Conservation (phyloP, 495 filamentous ascomycete species). For the Tuber umbilicatum region DNA sequence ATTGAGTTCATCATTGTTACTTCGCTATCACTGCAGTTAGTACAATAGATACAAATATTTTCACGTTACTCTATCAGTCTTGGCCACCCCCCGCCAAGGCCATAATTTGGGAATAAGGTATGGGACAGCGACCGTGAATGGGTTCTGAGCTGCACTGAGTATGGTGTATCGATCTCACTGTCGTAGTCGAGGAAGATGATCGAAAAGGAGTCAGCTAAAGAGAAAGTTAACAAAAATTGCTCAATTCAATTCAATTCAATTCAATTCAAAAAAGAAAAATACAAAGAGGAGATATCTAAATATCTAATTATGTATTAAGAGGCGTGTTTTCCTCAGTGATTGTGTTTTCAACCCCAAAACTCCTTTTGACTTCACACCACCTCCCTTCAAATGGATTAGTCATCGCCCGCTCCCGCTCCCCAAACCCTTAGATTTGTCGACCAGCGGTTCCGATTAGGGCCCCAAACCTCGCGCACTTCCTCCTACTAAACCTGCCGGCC, state of each 20-base stretch:
- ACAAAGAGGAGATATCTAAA: background rate
- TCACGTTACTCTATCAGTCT: too few species aligned
- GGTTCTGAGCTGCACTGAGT: too few species aligned
- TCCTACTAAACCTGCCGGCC: slow-evolving; percentile 13
- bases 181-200: background rate
- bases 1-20: too few species aligned
- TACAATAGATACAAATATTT: too few species aligned
- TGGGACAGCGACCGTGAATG: too few species aligned
- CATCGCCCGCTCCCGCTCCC: background rate
- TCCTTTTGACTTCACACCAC: background rate
- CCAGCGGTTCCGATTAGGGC: background rate
- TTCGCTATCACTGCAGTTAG: too few species aligned
- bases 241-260: too few species aligned
- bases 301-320: background rate
- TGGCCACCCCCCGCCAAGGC: too few species aligned
- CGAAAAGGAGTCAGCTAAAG: background rate
- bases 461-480: slow-evolving; percentile 6
- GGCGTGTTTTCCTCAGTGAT: background rate
- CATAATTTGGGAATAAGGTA: too few species aligned
- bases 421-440: background rate
- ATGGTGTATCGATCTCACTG: background rate
- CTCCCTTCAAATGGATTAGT: background rate
- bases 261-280: background rate
- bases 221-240: background rate
- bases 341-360: background rate